A percentile compares a stretch with the other conserved stretches of the same genome.
phyloP scores from a whole-genome alignment of 768 basidiomycete species.

The Paxillus rubicundulus region DNA sequence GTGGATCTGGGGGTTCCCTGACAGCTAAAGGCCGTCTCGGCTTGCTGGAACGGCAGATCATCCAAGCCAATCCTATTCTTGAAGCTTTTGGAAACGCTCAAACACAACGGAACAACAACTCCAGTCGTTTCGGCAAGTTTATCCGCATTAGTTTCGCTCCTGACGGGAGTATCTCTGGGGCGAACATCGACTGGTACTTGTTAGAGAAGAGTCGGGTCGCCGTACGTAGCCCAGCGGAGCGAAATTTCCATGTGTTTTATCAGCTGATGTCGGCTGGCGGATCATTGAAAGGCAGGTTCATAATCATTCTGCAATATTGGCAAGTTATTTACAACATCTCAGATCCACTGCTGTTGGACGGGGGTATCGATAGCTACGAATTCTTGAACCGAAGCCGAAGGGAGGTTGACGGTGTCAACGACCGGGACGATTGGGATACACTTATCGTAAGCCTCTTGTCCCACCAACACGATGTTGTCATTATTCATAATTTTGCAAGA shows the following conservation, averaged over 20 bases:
- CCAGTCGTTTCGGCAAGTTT: conserved; percentile 98
- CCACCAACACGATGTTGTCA: background rate
- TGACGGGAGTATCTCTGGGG: conserved; percentile 93
- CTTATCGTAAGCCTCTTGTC: conserved; percentile 52
- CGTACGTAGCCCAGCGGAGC: conserved; percentile 80
- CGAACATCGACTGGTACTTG: conserved; percentile 98
- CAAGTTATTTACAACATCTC: conserved; percentile 10
- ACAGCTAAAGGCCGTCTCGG: conserved; percentile 77
- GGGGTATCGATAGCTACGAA: conserved; percentile 77
- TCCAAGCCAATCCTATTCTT: conserved; percentile 95
- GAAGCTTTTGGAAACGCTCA: conserved; percentile 99
- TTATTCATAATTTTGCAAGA: conserved; percentile 38
- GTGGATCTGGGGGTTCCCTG: conserved; percentile 43
- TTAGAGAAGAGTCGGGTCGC: conserved; percentile 97
- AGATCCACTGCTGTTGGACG: conserved; percentile 76
- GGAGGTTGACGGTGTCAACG: conserved; percentile 95
- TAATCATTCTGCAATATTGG: background rate
- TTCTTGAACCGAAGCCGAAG: conserved; percentile 87
- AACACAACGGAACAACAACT: conserved; percentile 97
- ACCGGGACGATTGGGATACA: conserved; percentile 80
- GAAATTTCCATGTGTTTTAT: conserved; percentile 97
- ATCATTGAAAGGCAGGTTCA: conserved; percentile 58
- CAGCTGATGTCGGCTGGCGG: conserved; percentile 82
- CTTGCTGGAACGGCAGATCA: conserved; percentile 90
- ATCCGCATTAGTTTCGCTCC: conserved; percentile 92